phyloP scores from a whole-genome alignment of 2,329 filamentous ascomycete species.

The Torrubiellomyces zombiae region DNA sequence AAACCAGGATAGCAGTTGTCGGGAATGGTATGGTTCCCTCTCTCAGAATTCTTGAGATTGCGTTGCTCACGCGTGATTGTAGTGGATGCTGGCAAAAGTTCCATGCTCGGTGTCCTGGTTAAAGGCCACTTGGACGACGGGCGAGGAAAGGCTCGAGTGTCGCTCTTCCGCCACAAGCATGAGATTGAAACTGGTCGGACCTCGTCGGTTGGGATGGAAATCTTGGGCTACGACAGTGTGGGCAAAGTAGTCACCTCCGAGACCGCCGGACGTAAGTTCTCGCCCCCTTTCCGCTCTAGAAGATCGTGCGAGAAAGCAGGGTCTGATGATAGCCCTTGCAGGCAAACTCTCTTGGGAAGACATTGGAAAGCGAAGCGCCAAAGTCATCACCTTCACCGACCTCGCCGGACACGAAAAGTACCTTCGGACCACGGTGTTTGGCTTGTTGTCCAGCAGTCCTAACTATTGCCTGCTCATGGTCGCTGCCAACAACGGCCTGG shows the following conservation, averaged over 20 bases:
- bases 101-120: slow-evolving; percentile 85
- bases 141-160: slow-evolving; percentile 81
- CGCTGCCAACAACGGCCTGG: slow-evolving; percentile 88
- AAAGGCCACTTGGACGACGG: slow-evolving; percentile 94
- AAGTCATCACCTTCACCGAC: slow-evolving; percentile 94
- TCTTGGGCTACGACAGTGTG: slow-evolving; percentile 85
- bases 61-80: too few species aligned
- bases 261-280: slow-evolving; percentile 64
- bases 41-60: slow-evolving; percentile 6
- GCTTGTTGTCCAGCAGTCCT: slow-evolving; percentile 80
- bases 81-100: slow-evolving; percentile 95
- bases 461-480: slow-evolving; percentile 99
- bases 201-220: slow-evolving; percentile 96
- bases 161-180: slow-evolving; percentile 94
- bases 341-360: slow-evolving; percentile 83
- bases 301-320: too few species aligned
- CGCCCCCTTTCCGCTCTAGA: too few species aligned
- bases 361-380: slow-evolving; percentile 84
- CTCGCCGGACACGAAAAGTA: slow-evolving; percentile 92
- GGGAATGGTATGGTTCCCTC: slow-evolving; percentile 72
- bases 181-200: slow-evolving; percentile 92
- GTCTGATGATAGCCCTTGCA: slow-evolving; percentile 8
- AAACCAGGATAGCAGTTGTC: slow-evolving; percentile 91
- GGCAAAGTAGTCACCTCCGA: slow-evolving; percentile 71
- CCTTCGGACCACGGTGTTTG: slow-evolving; percentile 89